Percentiles rank a stretch among this genome's conserved stretches.
Evolutionary conservation across 129 eudicot species (phyloP).

Genomic region (Silybum marianum): DNA sequence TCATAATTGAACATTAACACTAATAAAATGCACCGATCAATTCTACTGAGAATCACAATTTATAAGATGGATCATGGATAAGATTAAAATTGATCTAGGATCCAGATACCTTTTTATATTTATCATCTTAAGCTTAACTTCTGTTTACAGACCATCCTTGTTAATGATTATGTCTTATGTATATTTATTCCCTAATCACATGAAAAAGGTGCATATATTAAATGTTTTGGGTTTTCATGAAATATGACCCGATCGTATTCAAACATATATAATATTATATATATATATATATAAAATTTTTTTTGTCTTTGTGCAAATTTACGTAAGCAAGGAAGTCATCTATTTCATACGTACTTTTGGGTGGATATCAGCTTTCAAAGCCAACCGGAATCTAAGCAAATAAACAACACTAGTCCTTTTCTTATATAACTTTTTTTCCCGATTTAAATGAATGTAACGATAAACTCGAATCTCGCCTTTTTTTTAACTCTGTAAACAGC

Average conservation of each 20-base stretch:
- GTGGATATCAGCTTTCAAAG: neutral
- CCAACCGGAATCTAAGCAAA: neutral
- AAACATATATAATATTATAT: neutral
- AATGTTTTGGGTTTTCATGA: neutral
- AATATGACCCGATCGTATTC: neutral
- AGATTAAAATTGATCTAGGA: no score
- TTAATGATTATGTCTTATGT: neutral
- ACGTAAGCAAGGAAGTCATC: neutral
- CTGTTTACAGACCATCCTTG: no score
- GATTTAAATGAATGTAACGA: neutral
- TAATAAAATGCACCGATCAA: no score
- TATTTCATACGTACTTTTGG: neutral
- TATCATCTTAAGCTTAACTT: no score
- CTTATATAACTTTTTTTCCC: neutral
- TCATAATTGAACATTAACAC: no score
- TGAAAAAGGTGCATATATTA: neutral
- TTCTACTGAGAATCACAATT: no score
- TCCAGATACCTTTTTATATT: no score
- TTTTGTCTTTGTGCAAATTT: no score
- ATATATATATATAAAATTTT: no score
- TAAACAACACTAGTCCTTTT: neutral
- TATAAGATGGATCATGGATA: no score
- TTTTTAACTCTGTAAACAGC: no score
- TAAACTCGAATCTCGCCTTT: no score
- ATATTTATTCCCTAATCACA: neutral